Percentiles rank a stretch among this genome's conserved stretches.
Conservation (phyloP, 1,139 yeast genomes). For the Geotrichum fermentans region DNA sequence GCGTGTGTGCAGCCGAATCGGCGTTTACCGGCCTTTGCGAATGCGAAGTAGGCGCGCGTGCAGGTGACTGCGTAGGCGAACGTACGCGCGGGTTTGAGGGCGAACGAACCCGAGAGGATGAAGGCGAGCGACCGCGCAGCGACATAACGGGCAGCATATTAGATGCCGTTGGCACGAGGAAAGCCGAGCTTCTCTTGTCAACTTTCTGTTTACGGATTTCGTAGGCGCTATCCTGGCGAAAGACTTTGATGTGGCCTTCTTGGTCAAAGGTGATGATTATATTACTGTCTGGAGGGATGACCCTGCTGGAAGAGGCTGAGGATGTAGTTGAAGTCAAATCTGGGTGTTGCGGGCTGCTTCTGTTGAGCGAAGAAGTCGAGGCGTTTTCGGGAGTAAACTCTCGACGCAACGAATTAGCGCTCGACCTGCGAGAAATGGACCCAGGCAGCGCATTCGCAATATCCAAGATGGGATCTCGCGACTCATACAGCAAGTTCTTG, state of each 20-base stretch:
- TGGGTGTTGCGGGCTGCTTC: background rate
- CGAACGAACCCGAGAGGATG: no score
- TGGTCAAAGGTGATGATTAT: conserved; percentile 75
- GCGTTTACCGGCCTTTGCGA: no score
- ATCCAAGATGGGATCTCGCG: conserved; percentile 77
- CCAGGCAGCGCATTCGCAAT: no score
- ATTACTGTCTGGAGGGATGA: conserved; percentile 32
- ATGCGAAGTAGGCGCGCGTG: no score
- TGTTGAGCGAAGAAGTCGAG: background rate
- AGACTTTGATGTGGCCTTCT: conserved; percentile 66
- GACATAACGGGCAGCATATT: background rate
- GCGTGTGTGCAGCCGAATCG: no score
- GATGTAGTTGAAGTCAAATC: background rate
- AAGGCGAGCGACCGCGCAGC: background rate
- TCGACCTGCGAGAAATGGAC: conserved; percentile 28
- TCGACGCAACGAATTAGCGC: background rate
- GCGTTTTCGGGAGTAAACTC: background rate
- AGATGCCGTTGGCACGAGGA: conserved; percentile 12
- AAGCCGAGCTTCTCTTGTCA: conserved; percentile 7
- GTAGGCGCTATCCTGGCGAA: conserved; percentile 68
- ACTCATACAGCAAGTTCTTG: conserved; percentile 56
- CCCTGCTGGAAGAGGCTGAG: background rate
- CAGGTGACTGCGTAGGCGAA: no score
- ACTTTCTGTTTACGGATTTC: conserved; percentile 26
- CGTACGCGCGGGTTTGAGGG: no score